Percentiles rank a stretch among this genome's conserved stretches.
Evolutionary conservation across 2,329 filamentous ascomycete species (phyloP).

Genomic region (Calonectria henricotiae): DNA sequence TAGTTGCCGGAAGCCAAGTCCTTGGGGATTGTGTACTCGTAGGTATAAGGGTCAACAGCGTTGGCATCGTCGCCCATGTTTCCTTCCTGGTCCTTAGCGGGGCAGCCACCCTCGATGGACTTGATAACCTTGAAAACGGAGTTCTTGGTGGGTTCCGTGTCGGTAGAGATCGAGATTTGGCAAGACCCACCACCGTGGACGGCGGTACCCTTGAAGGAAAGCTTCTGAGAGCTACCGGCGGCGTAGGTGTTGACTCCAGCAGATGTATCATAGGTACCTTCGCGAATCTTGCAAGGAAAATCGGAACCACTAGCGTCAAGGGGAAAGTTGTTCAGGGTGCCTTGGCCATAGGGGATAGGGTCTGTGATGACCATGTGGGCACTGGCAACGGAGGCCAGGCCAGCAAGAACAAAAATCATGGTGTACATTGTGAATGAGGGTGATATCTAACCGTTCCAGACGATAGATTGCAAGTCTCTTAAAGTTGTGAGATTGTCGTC

Average conservation of each 20-base stretch:
- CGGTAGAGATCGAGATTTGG: slow-evolving; percentile 89
- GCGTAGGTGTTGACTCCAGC: slow-evolving; percentile 73
- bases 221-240: slow-evolving; percentile 59
- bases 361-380: slow-evolving; percentile 84
- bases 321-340: slow-evolving; percentile 73
- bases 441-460: slow-evolving; percentile 55
- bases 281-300: slow-evolving; percentile 87
- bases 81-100: slow-evolving; percentile 70
- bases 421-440: slow-evolving; percentile 66
- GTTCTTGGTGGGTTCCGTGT: slow-evolving; percentile 76
- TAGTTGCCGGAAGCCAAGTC: slow-evolving; percentile 83
- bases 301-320: slow-evolving; percentile 73
- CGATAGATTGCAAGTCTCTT: slow-evolving; percentile 48
- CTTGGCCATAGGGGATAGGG: slow-evolving; percentile 75
- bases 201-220: slow-evolving; percentile 81
- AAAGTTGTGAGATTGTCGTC: slow-evolving; percentile 50
- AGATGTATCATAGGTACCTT: slow-evolving; percentile 63
- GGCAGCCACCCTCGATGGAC: slow-evolving; percentile 90
- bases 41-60: slow-evolving; percentile 68
- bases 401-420: slow-evolving; percentile 68
- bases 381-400: slow-evolving; percentile 73
- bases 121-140: slow-evolving; percentile 91
- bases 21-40: slow-evolving; percentile 80
- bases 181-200: slow-evolving; percentile 94
- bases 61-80: slow-evolving; percentile 71